Evolutionary conservation across 768 basidiomycete species (phyloP), one percentile per base, ranked within the genome.

Genomic region (Chalciporus pseudorubinellus): DNA sequence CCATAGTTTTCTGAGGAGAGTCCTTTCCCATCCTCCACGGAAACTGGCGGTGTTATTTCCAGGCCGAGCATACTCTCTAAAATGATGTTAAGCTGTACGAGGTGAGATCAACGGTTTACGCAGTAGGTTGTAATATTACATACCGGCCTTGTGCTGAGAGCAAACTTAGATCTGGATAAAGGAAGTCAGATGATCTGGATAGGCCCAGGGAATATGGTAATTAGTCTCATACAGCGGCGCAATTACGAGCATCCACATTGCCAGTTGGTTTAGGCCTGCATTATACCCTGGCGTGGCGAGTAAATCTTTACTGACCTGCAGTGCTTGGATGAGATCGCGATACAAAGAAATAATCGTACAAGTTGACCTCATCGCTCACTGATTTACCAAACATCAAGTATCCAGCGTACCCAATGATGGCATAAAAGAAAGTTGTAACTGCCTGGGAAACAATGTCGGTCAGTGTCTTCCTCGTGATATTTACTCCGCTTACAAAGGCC

Each of bases 351-450:
- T 14, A 44, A 10, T 46, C 51, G 2, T 21, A n/a, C 16, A 11
- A 20, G 59, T 75, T 60, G 52, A 91, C 90, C 77, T 93, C 92
- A 52, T 89, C 90, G 59, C 82, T 83, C 44, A 95, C 91, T 28
- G 66, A 60, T 44, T 79, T 74, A 10, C 93, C 92, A 63, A 92
- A 94, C 95, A 98, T 98, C 18, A 90, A 68, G 60, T 97, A 98
- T 1, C 95, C 95, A 18, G 83, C 84, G 40, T 79, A 81, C 4
- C 88, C 92, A 24, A 93, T 84, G 11, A 86, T 53, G n/a, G 73
- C 66, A 57, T 85, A 85, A 24, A 89, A 70, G 31, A 74, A 70
- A 1, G 87, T 85, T 19, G 88, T 81, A 42, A 84, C 73, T 19
- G 74, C 58, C 87, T 88, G 55, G n/a, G 8, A 40, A 51, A 39